A percentile compares a stretch with the other conserved stretches of the same genome.
Evolutionary conservation across 2,329 filamentous ascomycete genomes (phyloP).

Genomic region (Herpotrichia juniperi): DNA sequence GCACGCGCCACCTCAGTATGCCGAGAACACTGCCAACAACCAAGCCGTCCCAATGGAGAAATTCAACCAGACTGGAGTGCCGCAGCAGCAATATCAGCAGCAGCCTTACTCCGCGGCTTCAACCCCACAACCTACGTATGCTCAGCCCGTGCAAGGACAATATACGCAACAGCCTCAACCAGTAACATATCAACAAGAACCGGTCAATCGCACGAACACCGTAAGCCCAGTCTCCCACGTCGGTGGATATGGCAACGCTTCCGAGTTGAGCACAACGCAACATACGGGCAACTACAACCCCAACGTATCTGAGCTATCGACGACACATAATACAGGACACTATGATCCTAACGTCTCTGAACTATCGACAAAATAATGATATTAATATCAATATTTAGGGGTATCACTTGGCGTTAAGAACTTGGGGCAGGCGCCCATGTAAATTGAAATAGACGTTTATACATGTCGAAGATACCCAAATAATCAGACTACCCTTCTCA

Average conservation of each 20-base stretch:
- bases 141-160: conserved; percentile 9
- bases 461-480: background rate
- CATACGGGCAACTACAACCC: background rate
- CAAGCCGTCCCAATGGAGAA: conserved; percentile 9
- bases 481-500: background rate
- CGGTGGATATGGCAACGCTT: conserved; percentile 2
- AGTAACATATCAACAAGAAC: conserved; percentile 12
- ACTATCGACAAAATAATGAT: conserved; percentile 2
- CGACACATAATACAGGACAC: conserved; percentile 1
- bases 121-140: conserved; percentile 7
- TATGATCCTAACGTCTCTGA: conserved; percentile 5
- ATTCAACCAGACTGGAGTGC: conserved; percentile 1
- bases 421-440: background rate
- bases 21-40: background rate
- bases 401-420: no score
- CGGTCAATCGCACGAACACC: conserved; percentile 9
- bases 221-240: conserved; percentile 12
- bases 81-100: background rate
- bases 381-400: no score
- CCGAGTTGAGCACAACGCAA: conserved; percentile 3
- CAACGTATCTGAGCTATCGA: conserved; percentile 4
- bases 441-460: background rate
- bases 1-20: conserved; percentile 5
- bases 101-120: conserved; percentile 3
- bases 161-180: conserved; percentile 6